Evolutionary conservation across 2,329 filamentous ascomycete species (phyloP), one percentile per base, ranked within the genome.

Genomic region (Venturia oleaginea): DNA sequence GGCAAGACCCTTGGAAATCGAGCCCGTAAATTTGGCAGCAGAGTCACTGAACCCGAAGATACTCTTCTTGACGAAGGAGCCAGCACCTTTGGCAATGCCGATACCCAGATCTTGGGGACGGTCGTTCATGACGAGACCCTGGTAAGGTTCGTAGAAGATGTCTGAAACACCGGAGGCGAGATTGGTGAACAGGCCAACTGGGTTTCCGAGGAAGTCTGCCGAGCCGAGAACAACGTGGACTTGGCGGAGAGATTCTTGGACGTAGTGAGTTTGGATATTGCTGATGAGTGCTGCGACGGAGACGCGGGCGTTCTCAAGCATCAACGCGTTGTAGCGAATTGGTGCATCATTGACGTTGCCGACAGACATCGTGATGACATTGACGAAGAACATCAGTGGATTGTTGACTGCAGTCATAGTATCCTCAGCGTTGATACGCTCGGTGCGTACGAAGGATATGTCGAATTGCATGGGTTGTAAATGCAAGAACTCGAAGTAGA

Each of bases 121-220:
- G 74, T 99, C 94, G 0, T 92, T 96, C 82, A 96, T 91, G 74
- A 99, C 95, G 60, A 99, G 85, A 27, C 95, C 91, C 79, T 99
- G 94, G 78, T 99, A 99, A 43, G 94, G 94, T 75, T 99, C 95
- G 80, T 99, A 99, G 79, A 99, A 99, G 73, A 99, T 96, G 74
- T 97, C 94, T 24, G 91, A 92, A 63, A 99, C 91, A 70, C 95
- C 94, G 57, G 94, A 99, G 70, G 91, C 96, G 76, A 99, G 90
- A 73, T 93, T 99, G 79, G 96, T 97, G 86, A 99, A 99, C 54
- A 99, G 81, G 55, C 94, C 94, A 19, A 99, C 95, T 0, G 94
- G 94, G 71, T 99, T 99, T 43, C 94, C 94, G 6, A 99, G 81
- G 83, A 99, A 97, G 75, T 99, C 94, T 5, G 94, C 94, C 6